Evolutionary conservation across 2,329 filamentous ascomycete genomes (phyloP).

Genomic region (Falciphora oryzae): DNA sequence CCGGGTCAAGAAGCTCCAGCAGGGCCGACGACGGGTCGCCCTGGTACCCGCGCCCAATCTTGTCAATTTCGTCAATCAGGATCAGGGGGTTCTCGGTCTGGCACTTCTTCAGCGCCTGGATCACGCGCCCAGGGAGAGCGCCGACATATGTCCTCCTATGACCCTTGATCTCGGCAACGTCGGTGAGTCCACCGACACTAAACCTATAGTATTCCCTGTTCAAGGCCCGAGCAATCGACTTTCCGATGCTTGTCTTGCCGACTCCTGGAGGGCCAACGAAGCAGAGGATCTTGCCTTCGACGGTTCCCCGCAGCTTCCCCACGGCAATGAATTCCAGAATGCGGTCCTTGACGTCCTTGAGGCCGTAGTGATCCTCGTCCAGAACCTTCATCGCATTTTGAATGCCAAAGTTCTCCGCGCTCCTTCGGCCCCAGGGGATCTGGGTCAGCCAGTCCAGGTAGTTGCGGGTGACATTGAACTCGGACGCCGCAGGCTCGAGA

Average conservation of each 20-base stretch:
- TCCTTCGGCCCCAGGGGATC: conserved; percentile 94
- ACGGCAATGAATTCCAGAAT: conserved; percentile 98
- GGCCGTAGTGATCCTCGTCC: conserved; percentile 92
- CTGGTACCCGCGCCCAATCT: conserved; percentile 94
- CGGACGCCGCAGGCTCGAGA: conserved; percentile 89
- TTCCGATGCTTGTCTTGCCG: conserved; percentile 97
- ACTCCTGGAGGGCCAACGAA: conserved; percentile 97
- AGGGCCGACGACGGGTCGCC: conserved; percentile 93
- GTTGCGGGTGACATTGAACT: conserved; percentile 97
- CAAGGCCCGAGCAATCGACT: conserved; percentile 90
- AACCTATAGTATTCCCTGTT: conserved; percentile 98
- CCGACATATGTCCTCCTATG: conserved; percentile 95
- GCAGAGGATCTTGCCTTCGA: conserved; percentile 97
- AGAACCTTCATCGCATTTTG: conserved; percentile 83
- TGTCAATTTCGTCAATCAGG: conserved; percentile 95
- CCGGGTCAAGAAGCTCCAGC: conserved; percentile 88
- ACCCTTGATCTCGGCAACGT: conserved; percentile 98
- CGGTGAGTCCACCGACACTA: conserved; percentile 92
- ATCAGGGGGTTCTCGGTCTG: conserved; percentile 97
- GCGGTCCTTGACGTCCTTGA: conserved; percentile 97
- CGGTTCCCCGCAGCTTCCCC: conserved; percentile 90
- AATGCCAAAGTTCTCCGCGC: conserved; percentile 94
- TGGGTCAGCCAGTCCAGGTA: conserved; percentile 99
- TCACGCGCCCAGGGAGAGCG: conserved; percentile 90
- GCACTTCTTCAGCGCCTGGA: conserved; percentile 97